Base-by-base conservation (phyloP, 2,329 filamentous ascomycete species). In the Fusarium devonianum region DNA sequence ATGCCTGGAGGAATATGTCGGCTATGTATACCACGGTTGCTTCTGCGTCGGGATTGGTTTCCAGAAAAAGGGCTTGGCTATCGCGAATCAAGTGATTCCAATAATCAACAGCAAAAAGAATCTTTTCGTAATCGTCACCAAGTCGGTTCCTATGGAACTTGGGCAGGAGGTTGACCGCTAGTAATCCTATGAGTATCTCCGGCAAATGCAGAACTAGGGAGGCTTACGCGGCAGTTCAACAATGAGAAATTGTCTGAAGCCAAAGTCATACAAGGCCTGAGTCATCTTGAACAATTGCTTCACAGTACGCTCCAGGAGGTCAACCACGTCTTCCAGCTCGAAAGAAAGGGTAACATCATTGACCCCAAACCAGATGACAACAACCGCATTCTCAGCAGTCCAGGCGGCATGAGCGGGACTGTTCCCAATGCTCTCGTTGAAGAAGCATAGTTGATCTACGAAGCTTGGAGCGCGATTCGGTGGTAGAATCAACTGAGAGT, bases 221-320 rank as follows among this genome's bases (percentile, higher is more conserved):
- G 22, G 13, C 41, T 22, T 5, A 44, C 41, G 41, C n/a, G 41
- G 41, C 1, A 30, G 30, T 13, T 44, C 41, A 8, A 44, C 13
- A 3, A 44, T 21, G 11, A 37, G 10, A 13, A 44, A 44, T 6
- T 30, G 32, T 14, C 41, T 23, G 12, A 44, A 12, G 5, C 41
- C 41, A 13, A 37, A 14, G 1, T 37, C 19, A 17, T 44, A 16
- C 6, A 44, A 14, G 1, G 8, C 18, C 7, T 32, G 11, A 4
- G 33, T 37, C 14, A 37, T 16, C 13, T 44, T 23, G 13, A 44
- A 37, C 6, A 44, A 16, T 5, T 13, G 13, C 17, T 28, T 37
- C 4, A 37, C 19, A 2, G 7, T 11, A 6, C 11, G 6, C 6
- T 17, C 19, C 11, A 44, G 4, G 8, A 18, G 22, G 2, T 11